These are phyloP conservation scores for Pythium rishiriense DNA, from an alignment of 352 stramenopile species.

Conservation along the genomic window DNA sequence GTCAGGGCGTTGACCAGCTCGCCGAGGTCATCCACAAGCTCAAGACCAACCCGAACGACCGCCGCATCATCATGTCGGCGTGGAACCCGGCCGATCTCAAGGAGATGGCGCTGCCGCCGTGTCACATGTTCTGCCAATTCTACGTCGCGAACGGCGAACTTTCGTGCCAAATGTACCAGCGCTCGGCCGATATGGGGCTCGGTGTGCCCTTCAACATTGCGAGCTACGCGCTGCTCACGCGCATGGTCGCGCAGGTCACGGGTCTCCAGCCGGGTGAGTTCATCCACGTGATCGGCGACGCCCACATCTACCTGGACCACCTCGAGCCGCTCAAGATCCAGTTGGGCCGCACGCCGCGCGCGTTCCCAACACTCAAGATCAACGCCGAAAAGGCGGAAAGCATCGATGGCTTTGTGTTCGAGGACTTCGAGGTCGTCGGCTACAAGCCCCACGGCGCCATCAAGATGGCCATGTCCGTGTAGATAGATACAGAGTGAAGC, in stretches of 20 bases:
- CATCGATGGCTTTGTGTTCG: conserved; percentile 95
- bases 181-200: conserved; percentile 99
- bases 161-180: conserved; percentile 98
- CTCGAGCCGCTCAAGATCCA: conserved; percentile 97
- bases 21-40: conserved; percentile 98
- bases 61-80: conserved; percentile 97
- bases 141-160: conserved; percentile 85
- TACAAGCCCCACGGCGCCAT: conserved; percentile 97
- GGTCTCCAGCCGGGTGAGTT: conserved; percentile 96
- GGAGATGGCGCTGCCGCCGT: conserved; percentile 98
- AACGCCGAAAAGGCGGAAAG: conserved; percentile 83
- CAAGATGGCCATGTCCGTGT: conserved; percentile 99
- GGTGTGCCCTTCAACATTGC: conserved; percentile 99
- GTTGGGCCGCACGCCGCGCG: conserved; percentile 89
- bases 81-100: conserved; percentile 98
- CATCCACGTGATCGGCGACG: conserved; percentile 98
- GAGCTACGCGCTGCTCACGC: conserved; percentile 97
- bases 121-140: conserved; percentile 99
- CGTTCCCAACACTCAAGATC: conserved; percentile 95
- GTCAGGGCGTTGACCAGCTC: conserved; percentile 98
- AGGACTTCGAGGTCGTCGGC: conserved; percentile 95
- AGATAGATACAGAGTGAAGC: neutral
- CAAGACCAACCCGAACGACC: conserved; percentile 95
- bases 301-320: conserved; percentile 99
- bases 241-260: conserved; percentile 95